These are phyloP conservation scores for Lactarius quietus DNA, from an alignment of 768 basidiomycete genomes.

Conservation along the genomic window DNA sequence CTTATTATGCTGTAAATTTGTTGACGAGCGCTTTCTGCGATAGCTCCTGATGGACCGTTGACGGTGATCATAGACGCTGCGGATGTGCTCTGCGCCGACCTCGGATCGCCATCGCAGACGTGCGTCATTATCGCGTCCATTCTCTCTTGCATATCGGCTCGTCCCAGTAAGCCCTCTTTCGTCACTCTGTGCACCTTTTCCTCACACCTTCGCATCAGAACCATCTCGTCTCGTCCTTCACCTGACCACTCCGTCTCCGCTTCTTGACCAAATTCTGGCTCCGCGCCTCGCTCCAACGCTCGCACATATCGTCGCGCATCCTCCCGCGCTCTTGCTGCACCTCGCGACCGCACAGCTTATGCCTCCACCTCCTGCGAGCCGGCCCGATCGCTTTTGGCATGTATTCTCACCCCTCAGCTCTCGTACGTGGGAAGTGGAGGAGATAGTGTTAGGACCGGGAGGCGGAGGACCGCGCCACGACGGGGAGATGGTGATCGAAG, in stretches of 20 bases:
- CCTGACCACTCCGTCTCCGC: conserved; percentile 43
- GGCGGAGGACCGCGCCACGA: conserved; percentile 48
- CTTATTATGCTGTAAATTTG: not conserved
- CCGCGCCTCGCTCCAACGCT: conserved; percentile 64
- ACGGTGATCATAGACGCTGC: conserved; percentile 69
- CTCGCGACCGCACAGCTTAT: conserved; percentile 69
- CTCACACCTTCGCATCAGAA: conserved; percentile 31
- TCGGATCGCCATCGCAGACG: conserved; percentile 50
- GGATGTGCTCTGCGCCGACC: conserved; percentile 59
- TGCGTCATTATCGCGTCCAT: conserved; percentile 51
- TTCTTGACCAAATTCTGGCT: conserved; percentile 54
- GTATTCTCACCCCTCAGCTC: conserved; percentile 70
- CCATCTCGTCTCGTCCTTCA: conserved; percentile 63
- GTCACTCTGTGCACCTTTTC: no score
- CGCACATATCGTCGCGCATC: conserved; percentile 63
- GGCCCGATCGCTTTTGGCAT: conserved; percentile 73
- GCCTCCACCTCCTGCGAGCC: conserved; percentile 60
- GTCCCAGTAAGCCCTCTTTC: conserved; percentile 44
- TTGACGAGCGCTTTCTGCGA: not conserved
- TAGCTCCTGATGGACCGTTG: conserved; percentile 47
- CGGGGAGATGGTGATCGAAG: conserved; percentile 58
- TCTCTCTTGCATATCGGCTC: conserved; percentile 41
- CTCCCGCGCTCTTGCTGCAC: conserved; percentile 62
- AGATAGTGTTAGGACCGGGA: conserved; percentile 53
- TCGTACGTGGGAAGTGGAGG: conserved; percentile 54